Conservation (phyloP, 202 grass and related monocot species). For the Carex sylvatica region DNA sequence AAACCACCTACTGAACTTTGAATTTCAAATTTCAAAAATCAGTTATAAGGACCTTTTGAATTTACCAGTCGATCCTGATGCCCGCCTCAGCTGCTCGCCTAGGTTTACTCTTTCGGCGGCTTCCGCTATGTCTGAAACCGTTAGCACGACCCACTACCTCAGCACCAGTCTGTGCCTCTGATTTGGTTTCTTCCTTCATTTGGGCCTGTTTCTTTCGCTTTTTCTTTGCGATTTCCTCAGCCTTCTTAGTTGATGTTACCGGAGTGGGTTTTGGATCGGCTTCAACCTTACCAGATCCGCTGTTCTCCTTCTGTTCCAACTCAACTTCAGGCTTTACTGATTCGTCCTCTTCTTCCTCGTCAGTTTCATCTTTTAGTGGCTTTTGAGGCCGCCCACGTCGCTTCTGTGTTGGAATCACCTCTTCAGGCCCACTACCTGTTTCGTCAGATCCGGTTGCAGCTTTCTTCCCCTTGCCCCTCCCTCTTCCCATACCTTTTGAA, state of each 20-base stretch:
- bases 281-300: constrained; percentile 7
- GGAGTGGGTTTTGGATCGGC: not conserved
- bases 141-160: constrained; percentile 15
- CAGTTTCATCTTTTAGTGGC: constrained; percentile 43
- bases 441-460: constrained; percentile 40
- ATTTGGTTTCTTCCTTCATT: constrained; percentile 50
- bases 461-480: constrained; percentile 53
- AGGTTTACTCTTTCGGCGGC: constrained; percentile 88
- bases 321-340: constrained; percentile 32
- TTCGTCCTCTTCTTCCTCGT: constrained; percentile 45
- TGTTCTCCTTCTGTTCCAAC: constrained; percentile 18
- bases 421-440: constrained; percentile 56
- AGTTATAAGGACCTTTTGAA: not conserved
- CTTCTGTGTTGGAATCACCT: constrained; percentile 52
- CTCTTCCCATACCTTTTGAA: constrained; percentile 52
- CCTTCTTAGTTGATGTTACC: constrained; percentile 27
- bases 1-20: constrained; percentile 14
- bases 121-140: constrained; percentile 68
- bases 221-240: constrained; percentile 39
- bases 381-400: constrained; percentile 63
- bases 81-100: constrained; percentile 81
- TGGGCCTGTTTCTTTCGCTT: constrained; percentile 42
- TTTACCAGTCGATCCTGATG: constrained; percentile 48
- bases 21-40: constrained; percentile 24
- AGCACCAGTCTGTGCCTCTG: constrained; percentile 31